Base-by-base conservation (phyloP, 1,284 basidiomycete species). In the Rhodotorula mucilaginosa region DNA sequence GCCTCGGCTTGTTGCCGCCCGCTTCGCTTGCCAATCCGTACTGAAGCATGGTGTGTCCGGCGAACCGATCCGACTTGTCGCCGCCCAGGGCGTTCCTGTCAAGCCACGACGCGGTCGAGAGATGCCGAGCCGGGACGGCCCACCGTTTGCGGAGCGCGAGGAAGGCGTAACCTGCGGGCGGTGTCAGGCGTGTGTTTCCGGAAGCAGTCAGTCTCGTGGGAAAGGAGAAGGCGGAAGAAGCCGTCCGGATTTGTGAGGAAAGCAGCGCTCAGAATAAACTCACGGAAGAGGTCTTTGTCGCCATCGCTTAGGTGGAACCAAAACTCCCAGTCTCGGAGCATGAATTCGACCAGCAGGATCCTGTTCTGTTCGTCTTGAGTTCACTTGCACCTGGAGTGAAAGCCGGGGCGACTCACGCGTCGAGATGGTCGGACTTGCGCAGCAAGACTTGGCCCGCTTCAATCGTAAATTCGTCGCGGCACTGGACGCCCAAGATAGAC, bases 231-330 rank as follows among this genome's bases (percentile, higher is more conserved):
- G 34, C 34, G 34, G 34, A 34, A 34, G 34, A 34, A 34, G 34
- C 34, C 5, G 34, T 34, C 34, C 5, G 34, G 34, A 7, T 4
- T 34, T 4, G 34, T 34, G 34, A 34, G 34, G 34, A 34, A 34
- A 34, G 34, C 34, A 34, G 34, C 34, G 34, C 34, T 7, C 34
- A 34, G 34, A 4, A 34, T 34, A 34, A 4, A 34, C 34, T 34
- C 34, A 34, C 34, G 79, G 79, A 84, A 84, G 31, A 84, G 80
- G 70, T 85, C 84, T 77, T 85, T 84, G 67, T 84, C 83, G 44
- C 84, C 84, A 72, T 85, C 84, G 8, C 82, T 83, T 68, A 83
- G 82, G 64, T 78, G 79, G 80, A 83, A 85, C 81, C 83, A 84
- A 75, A 81, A 80, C 58, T 71, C 48, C 79, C 78, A 82, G 49